A percentile compares a stretch with the other conserved stretches of the same genome.
These are phyloP conservation scores for Mycosphaerelloides madeirae DNA, from an alignment of 2,329 filamentous ascomycete genomes.

Conservation along the genomic window DNA sequence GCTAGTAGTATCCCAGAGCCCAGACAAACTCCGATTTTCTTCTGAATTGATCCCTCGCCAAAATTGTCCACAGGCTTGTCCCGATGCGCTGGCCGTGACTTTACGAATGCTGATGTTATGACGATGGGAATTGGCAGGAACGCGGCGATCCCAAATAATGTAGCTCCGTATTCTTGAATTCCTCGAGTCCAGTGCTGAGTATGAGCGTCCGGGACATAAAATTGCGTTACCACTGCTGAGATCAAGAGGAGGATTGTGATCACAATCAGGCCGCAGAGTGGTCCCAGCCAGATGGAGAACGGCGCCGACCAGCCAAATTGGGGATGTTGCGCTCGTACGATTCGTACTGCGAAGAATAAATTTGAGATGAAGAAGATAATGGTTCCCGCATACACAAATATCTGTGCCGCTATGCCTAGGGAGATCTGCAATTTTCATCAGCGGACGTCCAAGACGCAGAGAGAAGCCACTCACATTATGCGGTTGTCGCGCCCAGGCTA, in stretches of 20 bases:
- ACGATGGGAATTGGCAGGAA: slow-evolving; percentile 62
- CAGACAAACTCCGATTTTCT: slow-evolving; percentile 63
- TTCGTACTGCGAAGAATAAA: slow-evolving; percentile 68
- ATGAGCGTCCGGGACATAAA: slow-evolving; percentile 57
- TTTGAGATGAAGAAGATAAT: slow-evolving; percentile 74
- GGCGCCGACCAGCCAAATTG: slow-evolving; percentile 61
- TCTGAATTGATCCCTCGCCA: slow-evolving; percentile 60
- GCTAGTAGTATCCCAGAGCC: slow-evolving; percentile 57
- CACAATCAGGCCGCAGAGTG: slow-evolving; percentile 55
- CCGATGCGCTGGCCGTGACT: slow-evolving; percentile 27
- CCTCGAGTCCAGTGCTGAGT: slow-evolving; percentile 52
- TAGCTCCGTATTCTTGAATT: slow-evolving; percentile 60
- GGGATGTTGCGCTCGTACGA: slow-evolving; percentile 70
- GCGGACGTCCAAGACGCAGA: slow-evolving; percentile 26
- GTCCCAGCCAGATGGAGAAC: slow-evolving; percentile 51
- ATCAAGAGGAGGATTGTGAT: slow-evolving; percentile 63
- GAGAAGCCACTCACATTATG: no score
- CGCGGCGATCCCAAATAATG: slow-evolving; percentile 60
- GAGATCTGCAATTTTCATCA: slow-evolving; percentile 21
- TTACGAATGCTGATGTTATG: slow-evolving; percentile 43
- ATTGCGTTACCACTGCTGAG: slow-evolving; percentile 57
- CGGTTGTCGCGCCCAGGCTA: slow-evolving; percentile 50
- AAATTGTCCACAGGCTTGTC: slow-evolving; percentile 51
- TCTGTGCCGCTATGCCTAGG: slow-evolving; percentile 55
- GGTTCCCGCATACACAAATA: slow-evolving; percentile 70